These are phyloP conservation scores for Fusarium oligoseptatum DNA, from an alignment of 2,329 filamentous ascomycete species.

Conservation along the genomic window DNA sequence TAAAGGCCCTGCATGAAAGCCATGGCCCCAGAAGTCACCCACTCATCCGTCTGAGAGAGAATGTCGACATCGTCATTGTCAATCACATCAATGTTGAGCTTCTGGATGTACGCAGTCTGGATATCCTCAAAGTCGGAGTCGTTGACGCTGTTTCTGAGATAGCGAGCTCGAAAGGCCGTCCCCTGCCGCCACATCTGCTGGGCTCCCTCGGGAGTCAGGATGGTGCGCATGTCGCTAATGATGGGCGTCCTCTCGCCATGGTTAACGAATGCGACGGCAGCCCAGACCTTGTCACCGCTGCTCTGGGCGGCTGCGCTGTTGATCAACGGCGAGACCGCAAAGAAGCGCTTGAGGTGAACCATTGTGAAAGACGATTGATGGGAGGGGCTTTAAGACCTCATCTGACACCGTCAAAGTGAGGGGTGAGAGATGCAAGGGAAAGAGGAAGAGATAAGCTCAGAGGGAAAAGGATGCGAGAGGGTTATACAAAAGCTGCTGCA, in stretches of 20 bases:
- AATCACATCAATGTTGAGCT: conserved; percentile 59
- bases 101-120: conserved; percentile 55
- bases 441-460: conserved; percentile 7
- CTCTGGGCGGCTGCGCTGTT: conserved; percentile 48
- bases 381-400: neutral
- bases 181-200: conserved; percentile 66
- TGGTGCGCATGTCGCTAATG: conserved; percentile 43
- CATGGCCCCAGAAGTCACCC: conserved; percentile 75
- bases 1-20: conserved; percentile 90
- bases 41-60: conserved; percentile 57
- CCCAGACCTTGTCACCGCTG: conserved; percentile 60
- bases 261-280: conserved; percentile 62
- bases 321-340: conserved; percentile 37
- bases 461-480: conserved; percentile 5
- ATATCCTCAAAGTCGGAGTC: conserved; percentile 45
- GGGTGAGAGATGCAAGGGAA: conserved; percentile 19
- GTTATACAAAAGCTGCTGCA: conserved; percentile 25
- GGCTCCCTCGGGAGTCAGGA: conserved; percentile 67
- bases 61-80: conserved; percentile 63
- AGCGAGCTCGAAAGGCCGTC: conserved; percentile 62
- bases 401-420: conserved; percentile 29
- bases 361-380: conserved; percentile 28
- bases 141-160: conserved; percentile 53
- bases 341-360: conserved; percentile 28
- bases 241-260: conserved; percentile 68